Conservation (phyloP, 306 rosid species). For the Fagus sylvatica region DNA sequence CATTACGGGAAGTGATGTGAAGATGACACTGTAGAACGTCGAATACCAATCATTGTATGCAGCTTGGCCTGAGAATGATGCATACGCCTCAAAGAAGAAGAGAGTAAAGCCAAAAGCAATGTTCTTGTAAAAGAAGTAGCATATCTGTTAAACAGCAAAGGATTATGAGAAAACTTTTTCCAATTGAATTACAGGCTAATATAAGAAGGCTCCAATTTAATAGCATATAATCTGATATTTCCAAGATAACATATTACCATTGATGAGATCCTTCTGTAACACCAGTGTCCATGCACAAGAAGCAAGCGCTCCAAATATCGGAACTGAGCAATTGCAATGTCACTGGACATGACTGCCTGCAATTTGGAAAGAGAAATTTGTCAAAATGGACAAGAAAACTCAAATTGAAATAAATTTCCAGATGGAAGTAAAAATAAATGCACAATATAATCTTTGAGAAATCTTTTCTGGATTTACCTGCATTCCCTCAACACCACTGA, state of each 20-base stretch:
- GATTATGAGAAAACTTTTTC: conserved; percentile 4
- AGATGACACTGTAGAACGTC: conserved; percentile 73
- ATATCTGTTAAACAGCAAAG: conserved; percentile 57
- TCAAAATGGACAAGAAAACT: conserved; percentile 14
- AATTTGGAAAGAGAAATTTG: conserved; percentile 18
- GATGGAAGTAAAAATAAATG: conserved; percentile 4
- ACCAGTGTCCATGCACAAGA: conserved; percentile 99
- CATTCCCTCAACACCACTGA: conserved; percentile 99
- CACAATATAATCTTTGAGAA: not conserved
- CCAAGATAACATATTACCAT: conserved; percentile 58
- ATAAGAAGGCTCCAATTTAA: not conserved
- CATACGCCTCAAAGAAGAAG: conserved; percentile 74
- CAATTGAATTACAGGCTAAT: not conserved
- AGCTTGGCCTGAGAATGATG: conserved; percentile 87
- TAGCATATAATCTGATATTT: not conserved
- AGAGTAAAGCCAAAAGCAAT: conserved; percentile 80
- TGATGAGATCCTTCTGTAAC: conserved; percentile 94
- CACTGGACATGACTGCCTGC: conserved; percentile 98
- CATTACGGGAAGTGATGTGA: conserved; percentile 93
- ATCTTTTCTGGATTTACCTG: conserved; percentile 56
- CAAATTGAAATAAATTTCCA: not conserved
- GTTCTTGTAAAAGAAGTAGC: conserved; percentile 99
- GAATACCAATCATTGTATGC: conserved; percentile 90
- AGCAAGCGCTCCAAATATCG: conserved; percentile 86
- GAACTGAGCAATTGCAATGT: conserved; percentile 94